Conservation (phyloP, 2,329 filamentous ascomycete genomes). For the Aspergillus fijiensis region DNA sequence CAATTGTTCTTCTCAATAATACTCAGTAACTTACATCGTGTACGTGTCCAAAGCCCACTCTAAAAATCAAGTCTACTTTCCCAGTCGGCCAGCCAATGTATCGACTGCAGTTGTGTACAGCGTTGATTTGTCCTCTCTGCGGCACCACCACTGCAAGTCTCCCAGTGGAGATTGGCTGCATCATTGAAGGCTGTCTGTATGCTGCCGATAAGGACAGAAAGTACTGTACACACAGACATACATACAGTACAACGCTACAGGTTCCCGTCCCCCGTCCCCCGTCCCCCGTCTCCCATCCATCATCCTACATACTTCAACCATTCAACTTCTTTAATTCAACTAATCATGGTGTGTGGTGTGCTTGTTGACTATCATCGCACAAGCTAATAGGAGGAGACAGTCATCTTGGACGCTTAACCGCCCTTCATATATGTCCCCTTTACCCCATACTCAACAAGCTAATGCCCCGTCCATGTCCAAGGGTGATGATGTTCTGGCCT, state of each 20-base stretch:
- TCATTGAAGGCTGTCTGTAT: neutral
- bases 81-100: neutral
- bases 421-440: constrained; percentile 3
- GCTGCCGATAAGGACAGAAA: constrained; percentile 21
- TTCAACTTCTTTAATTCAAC: neutral
- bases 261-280: neutral
- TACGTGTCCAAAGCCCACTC: neutral
- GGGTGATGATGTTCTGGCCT: constrained; percentile 2
- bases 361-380: constrained; percentile 1
- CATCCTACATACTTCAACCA: neutral
- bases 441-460: constrained; percentile 1
- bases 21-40: neutral
- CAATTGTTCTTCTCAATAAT: too few relatives aligned
- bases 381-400: constrained; percentile 1
- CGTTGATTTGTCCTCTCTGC: constrained; percentile 20
- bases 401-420: neutral
- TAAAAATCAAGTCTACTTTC: constrained; percentile 3
- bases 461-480: neutral
- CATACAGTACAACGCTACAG: too few relatives aligned
- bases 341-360: neutral
- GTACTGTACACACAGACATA: constrained; percentile 3
- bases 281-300: neutral
- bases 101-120: constrained; percentile 20
- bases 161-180: constrained; percentile 15
- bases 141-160: constrained; percentile 18